phyloP scores from a whole-genome alignment of 352 stramenopile species.

The Pythium brassicae region DNA sequence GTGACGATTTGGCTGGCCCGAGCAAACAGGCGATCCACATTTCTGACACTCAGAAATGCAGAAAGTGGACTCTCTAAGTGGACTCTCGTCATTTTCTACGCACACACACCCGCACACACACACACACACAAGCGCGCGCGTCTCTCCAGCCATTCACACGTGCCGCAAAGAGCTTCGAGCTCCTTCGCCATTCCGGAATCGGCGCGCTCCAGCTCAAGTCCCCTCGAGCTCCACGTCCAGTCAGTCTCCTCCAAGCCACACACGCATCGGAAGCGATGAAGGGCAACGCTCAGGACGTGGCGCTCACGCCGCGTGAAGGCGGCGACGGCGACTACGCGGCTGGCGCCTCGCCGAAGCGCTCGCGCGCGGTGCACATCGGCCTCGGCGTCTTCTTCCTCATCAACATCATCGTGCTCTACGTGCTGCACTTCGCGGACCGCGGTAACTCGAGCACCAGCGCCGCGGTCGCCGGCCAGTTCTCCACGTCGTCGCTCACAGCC shows the following conservation, averaged over 20 bases:
- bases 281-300: conserved; percentile 22
- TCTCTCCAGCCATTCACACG: too few species aligned
- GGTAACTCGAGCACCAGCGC: conserved; percentile 20
- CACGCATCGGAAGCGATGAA: conserved; percentile 15
- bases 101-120: too few species aligned
- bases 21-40: too few species aligned
- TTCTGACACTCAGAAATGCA: too few species aligned
- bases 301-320: conserved; percentile 43
- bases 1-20: too few species aligned
- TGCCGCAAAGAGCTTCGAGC: too few species aligned
- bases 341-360: conserved; percentile 17
- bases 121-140: too few species aligned
- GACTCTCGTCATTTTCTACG: too few species aligned
- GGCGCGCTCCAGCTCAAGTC: too few species aligned
- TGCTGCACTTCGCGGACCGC: conserved; percentile 75
- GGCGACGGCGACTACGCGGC: conserved; percentile 25
- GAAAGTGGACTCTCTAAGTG: too few species aligned
- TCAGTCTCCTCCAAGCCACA: neutral
- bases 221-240: conserved; percentile 3
- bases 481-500: conserved; percentile 23
- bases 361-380: conserved; percentile 28
- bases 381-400: conserved; percentile 55
- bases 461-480: conserved; percentile 35
- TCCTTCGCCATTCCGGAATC: too few species aligned
- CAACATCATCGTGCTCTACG: conserved; percentile 83